Percentiles rank a stretch among this genome's conserved stretches.
These are phyloP conservation scores for Cavenderia fasciculata DNA, from an alignment of 78 protist species.

Conservation along the genomic window DNA sequence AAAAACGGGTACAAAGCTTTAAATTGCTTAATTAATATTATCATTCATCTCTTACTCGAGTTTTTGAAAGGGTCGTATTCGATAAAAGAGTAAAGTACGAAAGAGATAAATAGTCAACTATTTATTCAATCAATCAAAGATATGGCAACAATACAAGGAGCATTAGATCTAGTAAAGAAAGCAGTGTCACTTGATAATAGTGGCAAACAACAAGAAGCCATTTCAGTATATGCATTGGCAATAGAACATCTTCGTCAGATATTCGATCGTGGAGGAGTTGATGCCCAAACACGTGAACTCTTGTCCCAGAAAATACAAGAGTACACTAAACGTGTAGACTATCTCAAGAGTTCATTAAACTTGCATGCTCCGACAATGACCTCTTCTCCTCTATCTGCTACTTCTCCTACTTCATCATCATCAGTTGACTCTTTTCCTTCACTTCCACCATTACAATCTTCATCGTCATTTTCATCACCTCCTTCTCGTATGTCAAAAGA, in stretches of 20 bases:
- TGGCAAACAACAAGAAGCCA: slow-evolving; percentile 50
- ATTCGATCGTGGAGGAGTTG: neutral
- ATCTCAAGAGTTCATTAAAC: slow-evolving; percentile 3
- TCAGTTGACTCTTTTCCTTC: slow-evolving; percentile 7
- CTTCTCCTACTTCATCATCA: neutral
- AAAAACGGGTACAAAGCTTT: no score
- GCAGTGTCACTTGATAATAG: slow-evolving; percentile 46
- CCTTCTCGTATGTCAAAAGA: neutral
- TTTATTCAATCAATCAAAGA: neutral
- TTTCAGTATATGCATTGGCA: slow-evolving; percentile 61
- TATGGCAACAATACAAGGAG: slow-evolving; percentile 47
- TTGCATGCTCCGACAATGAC: neutral
- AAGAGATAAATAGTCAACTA: no score
- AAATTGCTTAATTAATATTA: no score
- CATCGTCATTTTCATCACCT: neutral
- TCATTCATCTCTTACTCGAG: no score
- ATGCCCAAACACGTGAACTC: neutral
- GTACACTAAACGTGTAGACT: slow-evolving; percentile 33
- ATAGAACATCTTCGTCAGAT: slow-evolving; percentile 57
- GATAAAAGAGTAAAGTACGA: no score
- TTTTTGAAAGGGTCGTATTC: no score
- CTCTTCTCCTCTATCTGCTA: neutral
- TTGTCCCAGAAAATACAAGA: slow-evolving; percentile 30
- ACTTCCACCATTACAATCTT: neutral
- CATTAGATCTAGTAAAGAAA: slow-evolving; percentile 49